Evolutionary conservation across 139 green algal genomes (phyloP), one percentile per base, ranked within the genome.

Genomic region (Chlamydomonas sphaeroides): DNA sequence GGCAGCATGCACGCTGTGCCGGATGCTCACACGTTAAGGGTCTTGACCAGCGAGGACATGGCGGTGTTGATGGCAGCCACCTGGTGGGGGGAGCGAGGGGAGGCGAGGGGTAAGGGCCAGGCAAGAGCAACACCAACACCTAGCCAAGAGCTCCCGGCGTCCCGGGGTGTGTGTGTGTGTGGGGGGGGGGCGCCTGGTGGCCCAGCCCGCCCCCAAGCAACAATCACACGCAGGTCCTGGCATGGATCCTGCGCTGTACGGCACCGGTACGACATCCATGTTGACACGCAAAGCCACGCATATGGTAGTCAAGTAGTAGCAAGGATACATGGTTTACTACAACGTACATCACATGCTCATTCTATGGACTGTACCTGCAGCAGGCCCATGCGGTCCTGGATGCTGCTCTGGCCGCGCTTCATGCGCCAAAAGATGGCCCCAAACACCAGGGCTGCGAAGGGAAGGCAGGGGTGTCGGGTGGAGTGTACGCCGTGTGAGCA

Each of bases 391-490:
- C 96, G 82, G 89, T 98, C 93, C 85, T 98, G 95, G 39, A 99
- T 95, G 77, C 82, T 78, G 32, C 85, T 83, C 81, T 97, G 94
- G 11, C 74, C 87, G 30, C 87, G 71, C 32, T 88, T 87, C 89
- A 99, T 92, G 62, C 93, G 86, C 76, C 89, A 97, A 90, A 95
- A 99, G 88, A 99, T 98, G 85, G 85, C 79, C 30, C 95, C 96
- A 88, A 99, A 99, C 42, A 99, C 92, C 36, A 96, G 28, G 1
- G 96, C 96, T n/a, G n/a, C n/a, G n/a, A n/a, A n/a, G n/a, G n/a
- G n/a, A n/a, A n/a, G n/a, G n/a, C n/a, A n/a, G n/a, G n/a, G n/a
- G n/a, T n/a, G n/a, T n/a, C n/a, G n/a, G n/a, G n/a, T n/a, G n/a
- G n/a, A n/a, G n/a, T n/a, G n/a, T n/a, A n/a, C n/a, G n/a, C n/a